Evolutionary conservation across 805 yeast species (phyloP).

Genomic region (Teunomyces funiuensis): DNA sequence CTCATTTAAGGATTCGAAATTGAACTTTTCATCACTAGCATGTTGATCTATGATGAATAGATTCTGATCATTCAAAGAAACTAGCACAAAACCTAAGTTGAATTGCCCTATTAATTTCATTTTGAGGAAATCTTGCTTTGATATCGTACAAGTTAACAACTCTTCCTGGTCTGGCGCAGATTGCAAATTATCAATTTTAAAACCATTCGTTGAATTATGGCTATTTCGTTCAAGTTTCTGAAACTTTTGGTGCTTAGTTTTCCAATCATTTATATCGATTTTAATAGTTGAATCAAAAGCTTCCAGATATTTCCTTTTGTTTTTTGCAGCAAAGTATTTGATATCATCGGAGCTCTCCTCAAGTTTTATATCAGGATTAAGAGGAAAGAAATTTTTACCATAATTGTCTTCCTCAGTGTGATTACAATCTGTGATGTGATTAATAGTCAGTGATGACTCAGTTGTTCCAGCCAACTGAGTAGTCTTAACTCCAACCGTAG

Average conservation of each 20-base stretch:
- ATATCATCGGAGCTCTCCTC: background rate
- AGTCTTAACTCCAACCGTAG: too few relatives aligned
- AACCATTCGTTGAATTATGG: background rate
- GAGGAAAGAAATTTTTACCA: constrained; percentile 11
- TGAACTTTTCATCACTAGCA: constrained; percentile 94
- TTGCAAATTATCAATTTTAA: constrained; percentile 41
- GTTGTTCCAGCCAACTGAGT: background rate
- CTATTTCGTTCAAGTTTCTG: background rate
- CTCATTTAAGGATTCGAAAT: constrained; percentile 71
- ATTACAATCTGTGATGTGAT: background rate
- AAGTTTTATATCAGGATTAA: background rate
- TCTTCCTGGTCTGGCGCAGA: constrained; percentile 55
- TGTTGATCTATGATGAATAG: constrained; percentile 93
- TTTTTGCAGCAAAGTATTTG: background rate
- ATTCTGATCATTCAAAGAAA: constrained; percentile 53
- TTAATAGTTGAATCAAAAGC: background rate
- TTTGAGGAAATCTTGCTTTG: constrained; percentile 66
- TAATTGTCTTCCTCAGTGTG: constrained; percentile 6
- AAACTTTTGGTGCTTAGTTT: background rate
- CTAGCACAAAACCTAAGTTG: constrained; percentile 91
- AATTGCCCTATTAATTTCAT: constrained; percentile 93
- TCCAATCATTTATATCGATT: background rate
- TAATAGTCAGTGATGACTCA: background rate
- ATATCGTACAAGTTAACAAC: constrained; percentile 56
- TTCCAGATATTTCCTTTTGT: background rate